A percentile compares a stretch with the other conserved stretches of the same genome.
Conservation (phyloP, 192 early-diverging fungal genomes). For the Nowakowskiella sp. region DNA sequence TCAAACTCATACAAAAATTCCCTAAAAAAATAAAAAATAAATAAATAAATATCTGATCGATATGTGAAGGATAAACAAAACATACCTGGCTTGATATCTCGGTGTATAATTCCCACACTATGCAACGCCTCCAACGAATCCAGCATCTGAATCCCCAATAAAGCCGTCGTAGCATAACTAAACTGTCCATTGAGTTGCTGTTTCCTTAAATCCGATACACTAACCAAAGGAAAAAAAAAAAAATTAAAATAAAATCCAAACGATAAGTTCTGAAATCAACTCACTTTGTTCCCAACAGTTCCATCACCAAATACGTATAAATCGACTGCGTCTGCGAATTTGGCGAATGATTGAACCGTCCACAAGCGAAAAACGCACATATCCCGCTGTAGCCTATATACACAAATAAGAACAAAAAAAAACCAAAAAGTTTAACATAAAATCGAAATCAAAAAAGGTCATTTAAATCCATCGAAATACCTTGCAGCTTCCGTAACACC, state of each 20-base stretch:
- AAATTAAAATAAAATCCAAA: conserved; percentile 3
- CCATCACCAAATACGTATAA: conserved; percentile 50
- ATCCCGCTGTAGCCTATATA: conserved; percentile 20
- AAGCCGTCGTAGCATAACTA: conserved; percentile 27
- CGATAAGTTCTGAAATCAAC: too few relatives aligned
- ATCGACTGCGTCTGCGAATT: conserved; percentile 12
- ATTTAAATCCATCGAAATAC: neutral
- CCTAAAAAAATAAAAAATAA: conserved; percentile 11
- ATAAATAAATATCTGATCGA: conserved; percentile 23
- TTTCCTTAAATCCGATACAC: conserved; percentile 44
- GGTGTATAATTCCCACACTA: conserved; percentile 40
- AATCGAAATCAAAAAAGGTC: neutral
- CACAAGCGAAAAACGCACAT: conserved; percentile 30
- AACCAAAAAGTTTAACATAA: neutral
- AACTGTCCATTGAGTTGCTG: conserved; percentile 22
- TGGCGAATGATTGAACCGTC: conserved; percentile 25
- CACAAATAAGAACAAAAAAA: neutral
- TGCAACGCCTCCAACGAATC: conserved; percentile 38
- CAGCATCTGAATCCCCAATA: conserved; percentile 45
- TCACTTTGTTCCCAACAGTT: conserved; percentile 46
- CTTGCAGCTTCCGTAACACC: conserved; percentile 29
- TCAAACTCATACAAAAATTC: conserved; percentile 25
- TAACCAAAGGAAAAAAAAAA: conserved; percentile 7
- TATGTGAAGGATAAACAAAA: conserved; percentile 1
- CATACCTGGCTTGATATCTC: conserved; percentile 50